These are phyloP conservation scores for Ampelocalamus luodianensis DNA, from an alignment of 176 grass and related monocot species.

Conservation along the genomic window DNA sequence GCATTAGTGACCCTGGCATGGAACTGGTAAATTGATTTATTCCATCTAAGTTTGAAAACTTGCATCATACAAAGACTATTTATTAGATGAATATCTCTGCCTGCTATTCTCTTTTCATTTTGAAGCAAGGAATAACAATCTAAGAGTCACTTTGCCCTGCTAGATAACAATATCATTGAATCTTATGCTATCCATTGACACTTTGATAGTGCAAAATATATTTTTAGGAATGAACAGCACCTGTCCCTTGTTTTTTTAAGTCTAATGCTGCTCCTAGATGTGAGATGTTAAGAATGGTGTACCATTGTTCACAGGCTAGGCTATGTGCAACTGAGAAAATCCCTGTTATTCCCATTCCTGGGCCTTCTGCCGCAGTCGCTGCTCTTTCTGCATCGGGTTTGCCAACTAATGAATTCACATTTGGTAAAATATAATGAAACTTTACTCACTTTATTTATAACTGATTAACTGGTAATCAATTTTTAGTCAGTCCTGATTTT, in stretches of 20 bases:
- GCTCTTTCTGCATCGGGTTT: constrained; percentile 92
- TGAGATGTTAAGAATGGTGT: constrained; percentile 25
- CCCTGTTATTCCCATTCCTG: constrained; percentile 80
- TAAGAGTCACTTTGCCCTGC: neutral
- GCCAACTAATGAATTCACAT: constrained; percentile 88
- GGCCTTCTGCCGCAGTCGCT: constrained; percentile 75
- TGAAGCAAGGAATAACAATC: neutral
- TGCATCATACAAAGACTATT: neutral
- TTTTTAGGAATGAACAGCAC: constrained; percentile 32
- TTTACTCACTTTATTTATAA: constrained; percentile 35
- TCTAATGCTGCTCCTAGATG: constrained; percentile 5
- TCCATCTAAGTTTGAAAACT: constrained; percentile 4
- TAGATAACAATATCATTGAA: constrained; percentile 3
- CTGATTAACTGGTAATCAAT: neutral
- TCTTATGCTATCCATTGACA: constrained; percentile 1
- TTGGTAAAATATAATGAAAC: constrained; percentile 57
- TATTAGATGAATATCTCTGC: neutral
- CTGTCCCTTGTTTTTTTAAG: neutral
- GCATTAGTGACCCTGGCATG: constrained; percentile 90
- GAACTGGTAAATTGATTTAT: constrained; percentile 62
- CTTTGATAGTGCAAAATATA: neutral
- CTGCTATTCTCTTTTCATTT: neutral
- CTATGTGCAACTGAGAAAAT: constrained; percentile 78
- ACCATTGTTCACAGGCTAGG: constrained; percentile 68
- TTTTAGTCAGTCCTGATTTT: constrained; percentile 37